Evolutionary conservation across 129 eudicot genomes (phyloP).

Genomic region (Solidago caesia): DNA sequence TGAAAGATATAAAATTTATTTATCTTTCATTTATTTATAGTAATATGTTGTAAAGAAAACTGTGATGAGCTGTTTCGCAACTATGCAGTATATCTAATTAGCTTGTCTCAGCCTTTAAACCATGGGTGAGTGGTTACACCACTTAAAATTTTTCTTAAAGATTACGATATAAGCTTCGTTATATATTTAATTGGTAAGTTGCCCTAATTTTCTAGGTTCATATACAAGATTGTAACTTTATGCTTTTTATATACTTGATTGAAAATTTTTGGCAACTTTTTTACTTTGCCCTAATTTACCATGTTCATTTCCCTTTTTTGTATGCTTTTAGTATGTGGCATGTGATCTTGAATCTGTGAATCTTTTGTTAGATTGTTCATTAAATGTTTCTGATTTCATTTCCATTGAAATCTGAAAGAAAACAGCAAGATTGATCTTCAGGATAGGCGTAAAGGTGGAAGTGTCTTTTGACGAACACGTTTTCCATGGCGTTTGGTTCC

Average conservation of each 20-base stretch:
- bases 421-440: conserved; percentile 51
- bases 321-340: conserved; percentile 5
- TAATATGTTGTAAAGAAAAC: not conserved
- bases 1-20: not conserved
- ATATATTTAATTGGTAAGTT: not conserved
- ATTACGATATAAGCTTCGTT: too few relatives aligned
- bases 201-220: not conserved
- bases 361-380: conserved; percentile 14
- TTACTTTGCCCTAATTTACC: not conserved
- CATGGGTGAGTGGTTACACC: not conserved
- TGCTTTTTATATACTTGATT: not conserved
- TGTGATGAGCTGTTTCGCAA: not conserved
- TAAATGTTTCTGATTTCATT: conserved; percentile 32
- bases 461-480: conserved; percentile 42
- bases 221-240: not conserved
- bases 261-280: not conserved
- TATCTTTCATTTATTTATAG: not conserved
- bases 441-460: conserved; percentile 58
- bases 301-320: not conserved
- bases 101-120: not conserved
- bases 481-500: conserved; percentile 57
- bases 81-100: not conserved
- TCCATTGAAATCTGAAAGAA: conserved; percentile 42
- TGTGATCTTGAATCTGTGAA: conserved; percentile 6
- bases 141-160: too few relatives aligned